Evolutionary conservation across 202 grass and related monocot genomes (phyloP), one percentile per base, ranked within the genome.

Genomic region (Schoenoplectus triqueter): DNA sequence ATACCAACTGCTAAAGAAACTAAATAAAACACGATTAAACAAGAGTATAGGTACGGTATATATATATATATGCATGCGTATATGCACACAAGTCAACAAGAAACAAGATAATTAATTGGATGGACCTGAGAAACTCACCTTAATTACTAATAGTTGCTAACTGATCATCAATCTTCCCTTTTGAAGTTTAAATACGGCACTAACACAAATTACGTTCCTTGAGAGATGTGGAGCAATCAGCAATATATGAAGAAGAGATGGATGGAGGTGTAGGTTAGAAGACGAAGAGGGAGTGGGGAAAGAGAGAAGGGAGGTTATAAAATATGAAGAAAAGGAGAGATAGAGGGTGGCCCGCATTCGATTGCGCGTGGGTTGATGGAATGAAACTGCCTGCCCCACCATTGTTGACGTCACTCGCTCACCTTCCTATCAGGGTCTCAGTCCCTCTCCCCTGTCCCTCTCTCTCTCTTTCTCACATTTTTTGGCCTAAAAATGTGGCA

Each of bases 361-460:
- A 85, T 89, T 89, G 85, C 88, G 82, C 80, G 81, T 92, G 84
- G 73, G 80, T 86, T 83, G 84, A 71, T 48, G 69, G 77, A 86
- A 84, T 82, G 92, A 83, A 89, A 70, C 52, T 47, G 65, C 49
- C 9, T 56, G 80, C n/a, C 13, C 67, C 62, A 64, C 22, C 70
- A 50, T 78, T 65, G 62, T 47, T 74, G 72, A 86, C 84, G 84
- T 89, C 88, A 86, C 78, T 31, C n/a, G 40, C 52, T 66, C 83
- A 14, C 66, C 82, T 19, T 87, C 51, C 41, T 74, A 18, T 84
- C 51, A 50, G 20, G 21, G 67, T 55, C 85, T 67, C 55, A 2
- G 14, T 47, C 9, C 8, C 40, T 64, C 84, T 51, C 61, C 21
- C 56, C 46, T 40, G 31, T 78, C 4, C 51, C 69, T 73, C 44